Evolutionary conservation across 352 stramenopile species (phyloP), one percentile per base, ranked within the genome.

Genomic region (Phytopythium delawarense): DNA sequence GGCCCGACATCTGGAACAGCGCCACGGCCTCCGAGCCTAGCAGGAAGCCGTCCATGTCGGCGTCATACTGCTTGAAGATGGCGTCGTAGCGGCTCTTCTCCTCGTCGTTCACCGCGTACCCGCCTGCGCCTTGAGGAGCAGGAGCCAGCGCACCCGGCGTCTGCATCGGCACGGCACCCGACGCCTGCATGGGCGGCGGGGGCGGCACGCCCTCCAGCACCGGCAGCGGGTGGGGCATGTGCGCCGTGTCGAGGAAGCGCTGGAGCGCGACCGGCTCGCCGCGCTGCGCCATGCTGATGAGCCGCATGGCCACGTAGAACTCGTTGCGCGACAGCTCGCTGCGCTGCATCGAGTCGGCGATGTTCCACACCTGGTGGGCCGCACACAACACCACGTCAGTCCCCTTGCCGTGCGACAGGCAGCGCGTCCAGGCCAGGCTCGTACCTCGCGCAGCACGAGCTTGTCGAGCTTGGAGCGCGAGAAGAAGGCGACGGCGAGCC

Each of bases 1-100:
- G 78, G 1, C 93, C 93, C 9, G 91, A 98, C 79, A 98, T 97
- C 40, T 87, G 81, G 71, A 98, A 98, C 3, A 98, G 77, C 23
- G 77, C 79, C 8, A 98, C 94, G 7, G 95, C 95, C 58, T 97
- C 84, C 7, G 71, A 64, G 12, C 95, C 95, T 51, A 96, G 81
- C 18, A 98, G 70, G 61, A 96, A 98, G n/a, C 88, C 87, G 67
- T 98, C 92, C 20, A 68, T 69, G 70, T 97, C 87, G 18, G 82
- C 83, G 48, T 96, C 88, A 60, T 98, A 98, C 56, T 96, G 78
- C 25, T 89, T 84, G 73, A 98, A 98, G 23, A 98, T 86, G 25
- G 69, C 65, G 62, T 98, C 84, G 75, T 98, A 98, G 2, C 92
- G 84, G 21, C 76, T 70, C 63, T 92, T 94, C 74, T 98, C 95